These are phyloP conservation scores for Syncephalastrum sp. DNA, from an alignment of 371 early-diverging fungal genomes.

Conservation along the genomic window DNA sequence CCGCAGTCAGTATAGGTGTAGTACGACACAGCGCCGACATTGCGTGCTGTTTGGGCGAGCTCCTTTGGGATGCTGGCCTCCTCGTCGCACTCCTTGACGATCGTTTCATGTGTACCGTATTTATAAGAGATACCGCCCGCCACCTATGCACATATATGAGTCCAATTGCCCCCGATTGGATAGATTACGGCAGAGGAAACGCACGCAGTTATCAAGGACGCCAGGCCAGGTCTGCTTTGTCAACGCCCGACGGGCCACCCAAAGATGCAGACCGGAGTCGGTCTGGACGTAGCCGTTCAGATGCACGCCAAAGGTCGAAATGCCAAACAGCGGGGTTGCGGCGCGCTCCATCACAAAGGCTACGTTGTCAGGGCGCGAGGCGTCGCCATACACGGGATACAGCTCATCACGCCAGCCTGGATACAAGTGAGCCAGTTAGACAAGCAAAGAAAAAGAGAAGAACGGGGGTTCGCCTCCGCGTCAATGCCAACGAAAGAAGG, in stretches of 20 bases:
- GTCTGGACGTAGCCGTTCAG: conserved; percentile 69
- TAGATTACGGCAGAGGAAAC: conserved; percentile 6
- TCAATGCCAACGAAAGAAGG: too few species aligned
- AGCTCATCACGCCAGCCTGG: conserved; percentile 63
- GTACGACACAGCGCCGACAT: conserved; percentile 72
- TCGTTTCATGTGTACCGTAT: conserved; percentile 58
- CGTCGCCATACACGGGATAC: conserved; percentile 73
- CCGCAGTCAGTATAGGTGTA: conserved; percentile 55
- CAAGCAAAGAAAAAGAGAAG: too few species aligned
- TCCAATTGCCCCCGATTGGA: not conserved
- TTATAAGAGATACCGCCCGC: conserved; percentile 86
- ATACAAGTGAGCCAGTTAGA: too few species aligned
- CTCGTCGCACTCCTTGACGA: conserved; percentile 89
- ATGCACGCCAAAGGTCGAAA: conserved; percentile 80
- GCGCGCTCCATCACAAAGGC: conserved; percentile 81
- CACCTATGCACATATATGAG: conserved; percentile 25
- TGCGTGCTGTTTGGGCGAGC: conserved; percentile 53
- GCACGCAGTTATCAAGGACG: conserved; percentile 80
- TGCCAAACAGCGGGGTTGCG: conserved; percentile 75
- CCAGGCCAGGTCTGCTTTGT: conserved; percentile 90
- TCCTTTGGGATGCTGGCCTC: conserved; percentile 76
- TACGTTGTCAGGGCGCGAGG: conserved; percentile 32
- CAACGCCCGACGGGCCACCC: conserved; percentile 79
- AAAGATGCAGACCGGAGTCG: conserved; percentile 64
- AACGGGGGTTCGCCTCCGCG: too few species aligned